phyloP scores from a whole-genome alignment of 2,329 filamentous ascomycete species.

The Orbilia javanica region DNA sequence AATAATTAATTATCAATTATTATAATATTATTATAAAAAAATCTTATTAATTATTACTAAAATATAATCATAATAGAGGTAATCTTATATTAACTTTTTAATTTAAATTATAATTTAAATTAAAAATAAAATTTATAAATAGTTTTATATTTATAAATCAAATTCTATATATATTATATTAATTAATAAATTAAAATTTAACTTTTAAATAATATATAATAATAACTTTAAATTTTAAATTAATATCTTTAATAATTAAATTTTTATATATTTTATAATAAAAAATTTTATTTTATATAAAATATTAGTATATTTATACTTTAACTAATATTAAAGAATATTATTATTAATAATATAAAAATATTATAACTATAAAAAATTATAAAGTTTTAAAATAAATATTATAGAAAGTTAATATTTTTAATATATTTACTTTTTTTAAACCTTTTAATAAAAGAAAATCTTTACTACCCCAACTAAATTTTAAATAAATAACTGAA shows the following conservation, averaged over 20 bases:
- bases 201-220: neutral
- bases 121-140: too few species aligned
- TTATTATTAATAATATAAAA: constrained; percentile 15
- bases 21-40: too few species aligned
- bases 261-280: neutral
- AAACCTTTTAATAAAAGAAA: neutral
- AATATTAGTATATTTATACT: neutral
- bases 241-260: too few species aligned
- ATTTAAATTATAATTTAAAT: too few species aligned
- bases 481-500: neutral
- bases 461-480: neutral
- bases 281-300: constrained; percentile 4
- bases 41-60: too few species aligned
- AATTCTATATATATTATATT: too few species aligned
- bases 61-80: too few species aligned
- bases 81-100: too few species aligned
- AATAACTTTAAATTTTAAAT: too few species aligned
- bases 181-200: neutral
- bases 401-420: neutral
- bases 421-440: constrained; percentile 1
- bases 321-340: constrained; percentile 10
- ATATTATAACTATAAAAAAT: neutral
- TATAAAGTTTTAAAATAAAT: constrained; percentile 6
- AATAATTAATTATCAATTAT: too few species aligned
- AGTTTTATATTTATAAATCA: too few species aligned